Evolutionary conservation across 495 filamentous ascomycete species (phyloP).

Genomic region (Talaromyces ruber): DNA sequence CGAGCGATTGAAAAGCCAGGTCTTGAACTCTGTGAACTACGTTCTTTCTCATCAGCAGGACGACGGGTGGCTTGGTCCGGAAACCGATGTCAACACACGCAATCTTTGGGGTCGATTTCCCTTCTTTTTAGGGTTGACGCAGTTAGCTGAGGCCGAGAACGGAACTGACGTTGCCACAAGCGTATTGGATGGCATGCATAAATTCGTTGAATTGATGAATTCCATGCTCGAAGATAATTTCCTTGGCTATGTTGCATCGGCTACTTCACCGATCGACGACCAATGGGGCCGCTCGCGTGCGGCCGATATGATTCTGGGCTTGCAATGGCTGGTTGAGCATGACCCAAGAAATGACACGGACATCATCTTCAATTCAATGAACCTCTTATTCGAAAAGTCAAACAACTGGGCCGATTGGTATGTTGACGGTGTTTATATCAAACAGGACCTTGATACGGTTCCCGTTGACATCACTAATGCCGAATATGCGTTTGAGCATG

Average conservation of each 20-base stretch:
- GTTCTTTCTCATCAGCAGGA: conserved; percentile 41
- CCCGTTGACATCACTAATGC: conserved; percentile 15
- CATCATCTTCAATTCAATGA: conserved; percentile 35
- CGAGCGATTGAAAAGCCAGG: conserved; percentile 44
- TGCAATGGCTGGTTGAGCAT: conserved; percentile 47
- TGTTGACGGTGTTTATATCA: conserved; percentile 25
- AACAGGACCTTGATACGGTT: conserved; percentile 29
- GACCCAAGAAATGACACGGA: conserved; percentile 25
- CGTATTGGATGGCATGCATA: conserved; percentile 24
- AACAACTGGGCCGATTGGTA: conserved; percentile 39
- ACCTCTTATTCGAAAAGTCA: conserved; percentile 27
- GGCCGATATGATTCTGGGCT: conserved; percentile 43
- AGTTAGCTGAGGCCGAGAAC: conserved; percentile 30
- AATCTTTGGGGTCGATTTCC: conserved; percentile 48
- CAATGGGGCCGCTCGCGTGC: conserved; percentile 38
- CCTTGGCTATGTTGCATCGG: conserved; percentile 36
- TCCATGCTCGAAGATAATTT: conserved; percentile 44
- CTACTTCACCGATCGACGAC: conserved; percentile 27
- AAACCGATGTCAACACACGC: conserved; percentile 32
- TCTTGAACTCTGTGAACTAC: conserved; percentile 36
- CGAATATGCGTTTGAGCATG: conserved; percentile 33
- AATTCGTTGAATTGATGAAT: conserved; percentile 26
- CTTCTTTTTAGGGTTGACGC: conserved; percentile 44
- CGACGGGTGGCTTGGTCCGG: conserved; percentile 58
- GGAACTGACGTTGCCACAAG: conserved; percentile 9